phyloP scores from a whole-genome alignment of 2,329 filamentous ascomycete genomes.

The Ceratocystis harringtonii region DNA sequence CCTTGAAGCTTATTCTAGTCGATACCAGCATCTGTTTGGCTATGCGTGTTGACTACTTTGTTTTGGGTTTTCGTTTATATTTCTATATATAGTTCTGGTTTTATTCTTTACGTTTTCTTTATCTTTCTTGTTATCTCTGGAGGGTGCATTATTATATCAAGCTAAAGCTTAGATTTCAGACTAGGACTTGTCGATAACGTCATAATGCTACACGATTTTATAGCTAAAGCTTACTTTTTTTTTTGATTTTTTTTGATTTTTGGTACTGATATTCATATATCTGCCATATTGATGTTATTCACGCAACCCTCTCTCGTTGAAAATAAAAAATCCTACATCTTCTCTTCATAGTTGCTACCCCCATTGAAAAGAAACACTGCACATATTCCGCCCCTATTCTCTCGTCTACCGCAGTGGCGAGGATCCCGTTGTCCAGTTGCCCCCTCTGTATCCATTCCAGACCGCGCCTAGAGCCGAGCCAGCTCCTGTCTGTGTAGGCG shows the following conservation, averaged over 20 bases:
- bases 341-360: not conserved
- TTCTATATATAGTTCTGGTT: too few relatives aligned
- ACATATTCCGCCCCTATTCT: not conserved
- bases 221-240: not conserved
- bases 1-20: not conserved
- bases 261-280: not conserved
- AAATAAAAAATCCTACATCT: not conserved
- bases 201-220: too few relatives aligned
- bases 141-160: not conserved
- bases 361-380: not conserved
- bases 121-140: not conserved
- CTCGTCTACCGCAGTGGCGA: constrained; percentile 8
- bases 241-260: too few relatives aligned
- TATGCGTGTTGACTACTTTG: too few relatives aligned
- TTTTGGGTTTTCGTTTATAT: too few relatives aligned
- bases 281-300: too few relatives aligned
- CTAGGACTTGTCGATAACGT: too few relatives aligned
- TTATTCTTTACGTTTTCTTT: too few relatives aligned
- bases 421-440: constrained; percentile 11
- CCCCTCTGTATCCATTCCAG: not conserved
- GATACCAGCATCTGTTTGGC: too few relatives aligned
- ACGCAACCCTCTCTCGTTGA: not conserved
- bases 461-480: not conserved
- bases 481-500: not conserved
- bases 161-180: not conserved